Evolutionary conservation across 192 early-diverging fungal genomes (phyloP), one percentile per base, ranked within the genome.

Genomic region (Borealophlyctis nickersoniae): DNA sequence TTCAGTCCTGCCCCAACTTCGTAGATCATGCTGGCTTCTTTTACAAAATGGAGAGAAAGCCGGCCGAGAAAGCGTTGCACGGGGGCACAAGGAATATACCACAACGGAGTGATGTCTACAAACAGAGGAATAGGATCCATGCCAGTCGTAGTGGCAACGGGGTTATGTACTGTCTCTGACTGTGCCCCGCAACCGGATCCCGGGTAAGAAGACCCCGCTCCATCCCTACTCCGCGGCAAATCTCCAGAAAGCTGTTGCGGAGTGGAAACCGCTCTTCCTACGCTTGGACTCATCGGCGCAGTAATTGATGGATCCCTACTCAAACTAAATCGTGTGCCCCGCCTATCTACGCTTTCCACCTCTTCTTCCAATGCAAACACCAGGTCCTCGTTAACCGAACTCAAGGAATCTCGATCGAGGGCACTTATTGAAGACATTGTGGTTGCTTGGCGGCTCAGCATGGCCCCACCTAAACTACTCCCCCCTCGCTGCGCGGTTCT

Each of bases 1-100:
- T 67, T 76, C 3, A 61, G 70, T 3, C 77, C 82, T 33, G 67
- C 31, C 23, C 65, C 74, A 34, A 76, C 52, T 31, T 84, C 76
- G 54, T 69, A 78, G 49, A 61, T 54, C 49, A 73, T 68, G 45
- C 55, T 63, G 4, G 85, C 76, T 58, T 92, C 91, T 49, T 91
- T 89, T 35, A 92, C 86, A 77, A 92, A 92, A 61, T 92, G 91
- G 11, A 92, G 75, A 0, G 87, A 87, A 0, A 92, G 69, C 11
- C 87, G 83, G 27, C 91, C 91, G 26, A 92, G 71, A 53, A 87
- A 78, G 9, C 76, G 73, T 9, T 73, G 73, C 24, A 85, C 75
- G 1, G 63, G 66, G 0, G 72, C 67, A 32, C 71, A 63, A 2
- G 88, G 91, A 30, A 92, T 70, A 52, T 77, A 83, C 36, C 86